Conservation (phyloP, 345 rosid genomes). For the Acer saccharum region DNA sequence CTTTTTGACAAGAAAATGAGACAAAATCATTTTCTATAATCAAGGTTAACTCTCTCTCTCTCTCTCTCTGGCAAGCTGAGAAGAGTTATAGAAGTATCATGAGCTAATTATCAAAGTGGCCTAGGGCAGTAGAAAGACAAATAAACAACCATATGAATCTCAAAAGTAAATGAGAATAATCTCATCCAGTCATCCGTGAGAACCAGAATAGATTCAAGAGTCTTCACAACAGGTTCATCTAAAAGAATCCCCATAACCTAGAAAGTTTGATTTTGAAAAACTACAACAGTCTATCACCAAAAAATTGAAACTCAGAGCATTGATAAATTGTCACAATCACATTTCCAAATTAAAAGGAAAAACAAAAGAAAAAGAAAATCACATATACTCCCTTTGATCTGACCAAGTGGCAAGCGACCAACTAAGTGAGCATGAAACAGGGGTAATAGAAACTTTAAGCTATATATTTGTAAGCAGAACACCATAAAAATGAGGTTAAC, state of each 20-base stretch:
- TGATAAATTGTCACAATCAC: neutral
- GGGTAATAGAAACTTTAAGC: too few relatives aligned
- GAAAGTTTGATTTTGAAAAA: neutral
- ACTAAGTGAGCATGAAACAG: neutral
- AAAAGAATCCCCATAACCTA: neutral
- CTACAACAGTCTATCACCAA: neutral
- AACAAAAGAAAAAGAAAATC: neutral
- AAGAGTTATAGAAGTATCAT: neutral
- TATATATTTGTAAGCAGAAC: neutral
- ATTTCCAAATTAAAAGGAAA: neutral
- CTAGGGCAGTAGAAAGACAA: neutral
- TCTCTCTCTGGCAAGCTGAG: neutral
- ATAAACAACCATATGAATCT: neutral
- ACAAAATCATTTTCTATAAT: neutral
- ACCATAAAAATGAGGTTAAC: conserved; percentile 19
- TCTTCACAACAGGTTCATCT: neutral
- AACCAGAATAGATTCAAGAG: neutral
- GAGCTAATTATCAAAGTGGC: neutral
- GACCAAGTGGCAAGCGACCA: neutral
- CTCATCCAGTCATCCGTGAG: neutral
- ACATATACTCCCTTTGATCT: neutral
- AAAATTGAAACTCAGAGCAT: neutral
- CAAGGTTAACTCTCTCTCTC: neutral
- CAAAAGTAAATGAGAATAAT: neutral
- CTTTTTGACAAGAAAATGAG: neutral